phyloP scores from a whole-genome alignment of 441 rosid species.

The Bruguiera hainesii region DNA sequence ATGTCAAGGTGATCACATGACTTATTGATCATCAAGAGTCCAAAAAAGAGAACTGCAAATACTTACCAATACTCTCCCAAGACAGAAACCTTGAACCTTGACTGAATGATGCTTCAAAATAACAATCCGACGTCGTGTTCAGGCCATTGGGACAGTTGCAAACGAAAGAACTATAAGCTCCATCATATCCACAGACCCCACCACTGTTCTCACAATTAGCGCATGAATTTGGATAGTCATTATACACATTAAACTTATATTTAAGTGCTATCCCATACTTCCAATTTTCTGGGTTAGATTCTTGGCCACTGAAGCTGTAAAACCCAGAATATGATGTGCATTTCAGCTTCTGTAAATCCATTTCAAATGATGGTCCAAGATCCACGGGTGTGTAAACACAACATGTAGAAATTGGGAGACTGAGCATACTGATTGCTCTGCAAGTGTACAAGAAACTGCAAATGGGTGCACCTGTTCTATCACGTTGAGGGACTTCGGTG shows the following conservation, averaged over 20 bases:
- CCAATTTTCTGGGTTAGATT: slow-evolving; percentile 79
- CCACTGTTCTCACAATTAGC: slow-evolving; percentile 66
- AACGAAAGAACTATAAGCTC: slow-evolving; percentile 45
- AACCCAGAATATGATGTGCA: slow-evolving; percentile 76
- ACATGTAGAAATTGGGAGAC: slow-evolving; percentile 74
- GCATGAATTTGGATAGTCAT: slow-evolving; percentile 67
- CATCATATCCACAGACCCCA: slow-evolving; percentile 77
- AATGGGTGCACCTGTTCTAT: slow-evolving; percentile 67
- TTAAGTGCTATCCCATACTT: slow-evolving; percentile 77
- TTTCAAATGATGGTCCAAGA: slow-evolving; percentile 78
- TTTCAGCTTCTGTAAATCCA: slow-evolving; percentile 61
- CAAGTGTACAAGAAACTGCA: slow-evolving; percentile 80
- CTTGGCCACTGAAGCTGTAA: slow-evolving; percentile 75
- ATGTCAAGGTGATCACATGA: slow-evolving; percentile 3
- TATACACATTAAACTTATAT: slow-evolving; percentile 73
- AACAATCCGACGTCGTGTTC: slow-evolving; percentile 69
- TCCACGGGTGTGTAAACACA: slow-evolving; percentile 86
- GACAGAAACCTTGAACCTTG: slow-evolving; percentile 35
- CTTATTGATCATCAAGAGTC: too few species aligned
- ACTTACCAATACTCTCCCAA: slow-evolving; percentile 27
- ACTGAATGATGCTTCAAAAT: slow-evolving; percentile 44
- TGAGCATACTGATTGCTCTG: slow-evolving; percentile 62
- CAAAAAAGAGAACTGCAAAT: background rate
- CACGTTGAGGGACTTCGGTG: slow-evolving; percentile 53
- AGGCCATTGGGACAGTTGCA: slow-evolving; percentile 74